phyloP scores from a whole-genome alignment of 169 alveolate species.

The Perkinsus olseni region DNA sequence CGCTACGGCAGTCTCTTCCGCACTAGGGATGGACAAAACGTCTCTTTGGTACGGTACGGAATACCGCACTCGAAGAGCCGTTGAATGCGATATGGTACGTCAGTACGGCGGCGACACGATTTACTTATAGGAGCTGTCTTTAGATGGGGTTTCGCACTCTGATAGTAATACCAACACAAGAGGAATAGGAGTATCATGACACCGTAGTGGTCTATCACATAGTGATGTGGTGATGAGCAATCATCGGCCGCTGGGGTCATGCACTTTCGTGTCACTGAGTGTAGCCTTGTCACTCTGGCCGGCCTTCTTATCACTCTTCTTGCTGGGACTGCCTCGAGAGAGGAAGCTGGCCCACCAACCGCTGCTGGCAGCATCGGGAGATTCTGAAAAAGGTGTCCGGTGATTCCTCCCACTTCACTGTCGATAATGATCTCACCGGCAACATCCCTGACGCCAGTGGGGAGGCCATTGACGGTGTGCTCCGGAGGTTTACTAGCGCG shows the following conservation, averaged over 20 bases:
- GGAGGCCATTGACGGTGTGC: background rate
- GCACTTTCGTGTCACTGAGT: background rate
- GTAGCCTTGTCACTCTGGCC: background rate
- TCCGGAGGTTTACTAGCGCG: background rate
- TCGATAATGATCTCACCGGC: background rate
- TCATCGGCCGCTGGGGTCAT: background rate
- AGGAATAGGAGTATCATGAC: background rate
- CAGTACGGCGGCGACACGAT: too few relatives aligned
- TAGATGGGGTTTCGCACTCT: too few relatives aligned
- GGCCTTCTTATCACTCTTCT: background rate
- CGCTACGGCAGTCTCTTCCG: too few relatives aligned
- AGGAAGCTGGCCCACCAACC: conserved; percentile 2
- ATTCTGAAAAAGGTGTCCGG: background rate
- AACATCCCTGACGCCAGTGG: background rate
- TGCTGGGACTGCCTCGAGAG: background rate
- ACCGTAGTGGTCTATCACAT: background rate
- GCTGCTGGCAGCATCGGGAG: background rate
- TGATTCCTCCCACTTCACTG: background rate
- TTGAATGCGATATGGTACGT: too few relatives aligned
- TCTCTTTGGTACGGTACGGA: too few relatives aligned
- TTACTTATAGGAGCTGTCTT: too few relatives aligned
- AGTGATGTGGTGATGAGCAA: background rate
- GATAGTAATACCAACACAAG: too few relatives aligned
- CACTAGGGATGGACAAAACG: too few relatives aligned
- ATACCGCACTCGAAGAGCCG: too few relatives aligned